Conservation (phyloP, 768 basidiomycete genomes). For the Amylocystis lapponica region DNA sequence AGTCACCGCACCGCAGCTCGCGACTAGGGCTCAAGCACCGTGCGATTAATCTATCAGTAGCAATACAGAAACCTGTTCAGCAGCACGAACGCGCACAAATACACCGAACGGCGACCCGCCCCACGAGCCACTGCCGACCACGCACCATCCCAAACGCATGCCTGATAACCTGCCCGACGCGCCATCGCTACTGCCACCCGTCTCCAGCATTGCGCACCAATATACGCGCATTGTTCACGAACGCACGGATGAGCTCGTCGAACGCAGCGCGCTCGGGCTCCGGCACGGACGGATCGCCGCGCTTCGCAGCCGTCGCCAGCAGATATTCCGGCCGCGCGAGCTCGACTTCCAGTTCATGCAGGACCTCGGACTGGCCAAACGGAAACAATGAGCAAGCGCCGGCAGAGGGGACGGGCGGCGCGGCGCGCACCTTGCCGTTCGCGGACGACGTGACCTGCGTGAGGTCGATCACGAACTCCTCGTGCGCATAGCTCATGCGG, state of each 20-base stretch:
- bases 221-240: slow-evolving; percentile 91
- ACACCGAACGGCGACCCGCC: too few species aligned
- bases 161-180: too few species aligned
- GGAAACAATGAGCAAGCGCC: slow-evolving; percentile 1
- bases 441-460: slow-evolving; percentile 76
- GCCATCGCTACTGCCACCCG: slow-evolving; percentile 14
- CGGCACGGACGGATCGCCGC: slow-evolving; percentile 50
- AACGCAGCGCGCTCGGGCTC: slow-evolving; percentile 72
- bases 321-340: slow-evolving; percentile 67
- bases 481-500: slow-evolving; percentile 88
- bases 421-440: slow-evolving; percentile 42
- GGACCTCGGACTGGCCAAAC: slow-evolving; percentile 43
- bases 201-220: slow-evolving; percentile 62
- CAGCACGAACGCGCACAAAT: too few species aligned
- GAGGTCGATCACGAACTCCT: slow-evolving; percentile 88
- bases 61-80: too few species aligned
- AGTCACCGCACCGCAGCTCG: too few species aligned
- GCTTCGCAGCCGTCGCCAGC: slow-evolving; percentile 62
- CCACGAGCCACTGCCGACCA: too few species aligned
- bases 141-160: too few species aligned
- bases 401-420: background rate
- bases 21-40: too few species aligned
- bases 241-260: slow-evolving; percentile 87
- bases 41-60: too few species aligned
- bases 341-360: slow-evolving; percentile 92